phyloP scores from a whole-genome alignment of 768 basidiomycete species.

The Auricularia cornea region DNA sequence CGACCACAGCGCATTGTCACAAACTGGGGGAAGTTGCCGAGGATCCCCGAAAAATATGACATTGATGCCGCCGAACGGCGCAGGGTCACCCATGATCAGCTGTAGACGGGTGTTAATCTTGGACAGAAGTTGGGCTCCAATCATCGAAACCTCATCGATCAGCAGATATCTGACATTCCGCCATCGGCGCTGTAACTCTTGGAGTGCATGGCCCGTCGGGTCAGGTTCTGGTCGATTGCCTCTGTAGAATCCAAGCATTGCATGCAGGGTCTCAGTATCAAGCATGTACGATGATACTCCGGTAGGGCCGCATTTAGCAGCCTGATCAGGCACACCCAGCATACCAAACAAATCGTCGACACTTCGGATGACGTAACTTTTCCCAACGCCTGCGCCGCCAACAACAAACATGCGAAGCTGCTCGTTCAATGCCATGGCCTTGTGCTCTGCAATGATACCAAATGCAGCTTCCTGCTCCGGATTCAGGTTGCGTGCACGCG shows the following conservation, averaged over 20 bases:
- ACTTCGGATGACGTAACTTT: background rate
- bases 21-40: background rate
- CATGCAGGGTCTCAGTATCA: background rate
- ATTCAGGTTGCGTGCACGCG: no score
- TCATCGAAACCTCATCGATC: background rate
- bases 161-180: background rate
- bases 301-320: background rate
- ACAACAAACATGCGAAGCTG: background rate
- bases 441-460: background rate
- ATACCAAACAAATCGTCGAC: background rate
- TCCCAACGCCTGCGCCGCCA: background rate
- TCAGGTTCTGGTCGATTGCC: no score
- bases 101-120: background rate
- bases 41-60: background rate
- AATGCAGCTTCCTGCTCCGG: background rate
- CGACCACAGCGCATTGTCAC: background rate
- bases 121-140: background rate
- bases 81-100: background rate
- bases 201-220: background rate
- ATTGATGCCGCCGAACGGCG: background rate
- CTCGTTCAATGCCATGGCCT: no score
- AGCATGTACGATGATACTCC: background rate
- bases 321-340: background rate
- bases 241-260: background rate
- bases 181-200: background rate